Base-by-base conservation (phyloP, 1,284 basidiomycete species). In the Puccinia horiana region DNA sequence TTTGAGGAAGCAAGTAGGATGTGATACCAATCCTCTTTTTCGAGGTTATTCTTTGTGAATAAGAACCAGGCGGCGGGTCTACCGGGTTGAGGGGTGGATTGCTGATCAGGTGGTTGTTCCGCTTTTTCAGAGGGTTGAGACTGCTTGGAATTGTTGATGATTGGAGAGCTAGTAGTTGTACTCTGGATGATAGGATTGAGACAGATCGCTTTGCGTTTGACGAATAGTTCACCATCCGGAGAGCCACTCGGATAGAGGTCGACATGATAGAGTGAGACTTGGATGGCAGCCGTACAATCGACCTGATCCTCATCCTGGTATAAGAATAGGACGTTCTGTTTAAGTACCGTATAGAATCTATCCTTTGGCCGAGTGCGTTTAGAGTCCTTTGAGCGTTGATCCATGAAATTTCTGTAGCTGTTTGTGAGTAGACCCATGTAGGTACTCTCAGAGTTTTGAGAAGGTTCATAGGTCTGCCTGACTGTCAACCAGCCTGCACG, bases 11-110 rank as follows among this genome's bases (percentile, higher is more conserved):
- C 91, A n/a, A 95, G 87, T 74, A 98, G 89, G 0, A 94, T 90
- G 70, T 95, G 89, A 87, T 97, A 98, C 95, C 96, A 98, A 87
- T 98, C 95, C 88, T 98, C 90, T 85, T 89, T 88, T 76, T 86
- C 40, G 37, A 83, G 84, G 61, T 85, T 85, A 83, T 84, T 85
- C 63, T 85, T 85, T 74, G 85, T 84, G 72, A 87, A 86, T 49
- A 87, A 70, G 83, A 86, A 87, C 86, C 86, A 87, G 65, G 86
- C 84, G 23, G 69, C 54, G 8, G 78, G 67, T 70, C 56, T 69
- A 35, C 67, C 67, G 23, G 65, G 47, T 61, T 80, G 67, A 29
- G 52, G 63, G 42, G 70, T 11, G 26, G 26, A 63, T n/a, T 63
- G n/a, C 14, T 44, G 65, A 44, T 69, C 65, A n/a, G 65, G 52